phyloP scores from a whole-genome alignment of 1,139 yeast genomes.

The Pneumocystis canis region DNA sequence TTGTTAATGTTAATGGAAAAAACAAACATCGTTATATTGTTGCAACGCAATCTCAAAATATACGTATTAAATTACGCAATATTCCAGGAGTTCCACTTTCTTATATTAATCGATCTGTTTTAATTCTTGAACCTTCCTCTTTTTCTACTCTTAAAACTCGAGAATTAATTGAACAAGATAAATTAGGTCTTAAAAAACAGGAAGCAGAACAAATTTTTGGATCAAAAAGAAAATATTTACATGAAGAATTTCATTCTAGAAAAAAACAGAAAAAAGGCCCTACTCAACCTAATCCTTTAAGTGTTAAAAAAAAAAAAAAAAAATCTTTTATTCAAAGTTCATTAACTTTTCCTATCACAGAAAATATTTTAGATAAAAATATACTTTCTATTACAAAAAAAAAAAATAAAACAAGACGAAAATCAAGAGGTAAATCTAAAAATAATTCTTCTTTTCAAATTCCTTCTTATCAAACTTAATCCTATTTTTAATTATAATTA shows the following conservation, averaged over 20 bases:
- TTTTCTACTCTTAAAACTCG: conserved; percentile 49
- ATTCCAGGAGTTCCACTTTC: conserved; percentile 84
- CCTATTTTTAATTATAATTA: too few relatives aligned
- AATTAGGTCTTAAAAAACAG: conserved; percentile 29
- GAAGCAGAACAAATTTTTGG: conserved; percentile 2
- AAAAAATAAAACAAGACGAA: background rate
- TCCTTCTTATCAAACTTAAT: too few relatives aligned
- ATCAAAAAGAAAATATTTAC: background rate
- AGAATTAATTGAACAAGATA: conserved; percentile 41
- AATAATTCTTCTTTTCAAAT: background rate
- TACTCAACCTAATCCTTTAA: conserved; percentile 13
- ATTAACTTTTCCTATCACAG: background rate
- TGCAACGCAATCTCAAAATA: conserved; percentile 61
- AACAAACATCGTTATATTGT: conserved; percentile 84
- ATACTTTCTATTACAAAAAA: too few relatives aligned
- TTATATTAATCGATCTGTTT: conserved; percentile 77
- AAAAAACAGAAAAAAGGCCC: conserved; percentile 10
- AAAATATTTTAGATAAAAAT: background rate
- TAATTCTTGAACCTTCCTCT: conserved; percentile 90
- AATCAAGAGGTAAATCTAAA: background rate
- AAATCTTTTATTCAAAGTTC: background rate
- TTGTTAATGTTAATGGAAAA: conserved; percentile 54
- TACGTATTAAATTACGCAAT: conserved; percentile 52
- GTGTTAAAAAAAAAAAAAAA: conserved; percentile 10
- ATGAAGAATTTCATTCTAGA: conserved; percentile 3